Conservation (phyloP, 1,284 basidiomycete species). For the Apiotrichum siamense region DNA sequence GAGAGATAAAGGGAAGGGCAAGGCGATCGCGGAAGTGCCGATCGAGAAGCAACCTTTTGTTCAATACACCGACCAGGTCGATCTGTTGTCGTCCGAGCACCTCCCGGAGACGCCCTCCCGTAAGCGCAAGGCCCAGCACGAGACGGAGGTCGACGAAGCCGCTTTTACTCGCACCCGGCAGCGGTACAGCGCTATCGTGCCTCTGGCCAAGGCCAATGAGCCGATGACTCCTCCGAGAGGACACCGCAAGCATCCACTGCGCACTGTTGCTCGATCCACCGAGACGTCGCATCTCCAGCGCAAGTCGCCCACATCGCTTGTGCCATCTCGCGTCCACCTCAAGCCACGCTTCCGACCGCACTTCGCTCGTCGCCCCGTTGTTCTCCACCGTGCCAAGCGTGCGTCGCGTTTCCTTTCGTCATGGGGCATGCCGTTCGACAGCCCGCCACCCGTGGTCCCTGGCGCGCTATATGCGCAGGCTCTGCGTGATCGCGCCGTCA, state of each 20-base stretch:
- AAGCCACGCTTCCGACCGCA: not conserved
- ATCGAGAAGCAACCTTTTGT: too few relatives aligned
- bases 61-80: too few relatives aligned
- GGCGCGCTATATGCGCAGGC: not conserved
- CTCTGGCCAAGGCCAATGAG: not conserved
- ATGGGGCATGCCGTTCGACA: not conserved
- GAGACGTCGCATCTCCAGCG: conserved; percentile 3
- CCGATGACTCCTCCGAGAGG: not conserved
- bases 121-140: not conserved
- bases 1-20: not conserved
- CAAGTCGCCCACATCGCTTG: not conserved
- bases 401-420: not conserved
- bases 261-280: not conserved
- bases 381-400: not conserved
- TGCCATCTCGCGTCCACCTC: not conserved
- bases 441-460: not conserved
- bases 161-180: not conserved
- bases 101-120: not conserved
- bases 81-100: not conserved
- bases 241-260: not conserved
- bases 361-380: not conserved
- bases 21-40: not conserved
- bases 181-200: not conserved
- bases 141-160: not conserved
- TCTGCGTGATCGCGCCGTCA: not conserved